A percentile compares a stretch with the other conserved stretches of the same genome.
Conservation (phyloP, 495 filamentous ascomycete genomes). For the Schizothecium vesticola region DNA sequence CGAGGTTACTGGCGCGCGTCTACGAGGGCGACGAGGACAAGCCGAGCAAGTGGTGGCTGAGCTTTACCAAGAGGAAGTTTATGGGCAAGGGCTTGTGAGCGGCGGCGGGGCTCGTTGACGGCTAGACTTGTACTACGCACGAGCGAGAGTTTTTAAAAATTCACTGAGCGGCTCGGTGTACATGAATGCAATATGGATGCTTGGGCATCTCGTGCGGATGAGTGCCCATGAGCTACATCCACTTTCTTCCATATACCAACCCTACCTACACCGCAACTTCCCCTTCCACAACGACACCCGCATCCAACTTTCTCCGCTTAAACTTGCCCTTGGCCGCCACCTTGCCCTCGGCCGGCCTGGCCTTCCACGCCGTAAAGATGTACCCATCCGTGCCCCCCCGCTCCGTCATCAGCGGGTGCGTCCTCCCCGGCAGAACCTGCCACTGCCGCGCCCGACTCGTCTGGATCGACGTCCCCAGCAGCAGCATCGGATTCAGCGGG, state of each 20-base stretch:
- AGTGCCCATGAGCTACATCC: neutral
- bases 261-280: conserved; percentile 22
- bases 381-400: conserved; percentile 86
- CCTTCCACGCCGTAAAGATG: conserved; percentile 76
- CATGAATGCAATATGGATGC: neutral
- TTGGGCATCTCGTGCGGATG: neutral
- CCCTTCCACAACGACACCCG: conserved; percentile 19
- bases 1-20: conserved; percentile 72
- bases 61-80: conserved; percentile 97
- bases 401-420: conserved; percentile 88
- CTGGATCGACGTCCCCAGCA: conserved; percentile 76
- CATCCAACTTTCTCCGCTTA: conserved; percentile 57
- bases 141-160: neutral
- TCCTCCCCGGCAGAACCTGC: conserved; percentile 89
- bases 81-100: conserved; percentile 86
- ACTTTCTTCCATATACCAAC: neutral
- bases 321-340: conserved; percentile 77
- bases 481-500: conserved; percentile 71
- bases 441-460: conserved; percentile 66
- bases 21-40: conserved; percentile 69
- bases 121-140: neutral
- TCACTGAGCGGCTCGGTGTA: neutral
- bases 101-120: neutral
- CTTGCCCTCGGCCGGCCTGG: conserved; percentile 68
- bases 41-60: conserved; percentile 98